Base-by-base conservation (phyloP, 495 filamentous ascomycete species). In the Entonaema liquescens region DNA sequence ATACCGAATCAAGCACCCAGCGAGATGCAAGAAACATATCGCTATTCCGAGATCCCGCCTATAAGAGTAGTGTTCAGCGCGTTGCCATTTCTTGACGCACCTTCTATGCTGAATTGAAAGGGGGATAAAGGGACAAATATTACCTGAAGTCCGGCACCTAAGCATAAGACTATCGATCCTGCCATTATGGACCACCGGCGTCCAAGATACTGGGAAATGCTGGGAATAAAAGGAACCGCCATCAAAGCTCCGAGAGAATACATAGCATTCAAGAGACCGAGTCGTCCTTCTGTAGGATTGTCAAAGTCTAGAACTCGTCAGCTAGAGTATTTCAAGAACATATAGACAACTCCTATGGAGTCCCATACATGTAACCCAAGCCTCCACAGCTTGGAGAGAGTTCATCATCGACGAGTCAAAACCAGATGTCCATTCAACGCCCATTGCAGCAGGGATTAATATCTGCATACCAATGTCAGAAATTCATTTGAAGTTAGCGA, bases 391-490 rank as follows among this genome's bases (percentile, higher is more conserved):
- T 72, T 89, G 85, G 7, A 88, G 77, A 1, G 81, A 82, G 61
- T 88, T 89, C 78, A 89, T 87, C 72, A 89, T 84, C 55, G 85
- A 84, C 0, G 83, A 85, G 70, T 89, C 87, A 69, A 89, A 89
- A 4, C 88, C 87, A 12, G 86, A 87, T 0, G 87, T 89, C 78
- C 87, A 87, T 73, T 88, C 87, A 47, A 87, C 83, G 12, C 87
- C 88, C 76, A 89, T 83, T 60, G 81, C 84, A 4, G 83, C 79
- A 1, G 86, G 85, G 55, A 87, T 80, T 59, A 90, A 74, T 54
- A 87, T 50, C 70, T 72, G 11, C 2, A 57, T 7, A 8, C 6
- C 2, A 17, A n/a, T 29, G 28, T 72, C 26, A 72, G 70, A 59
- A 15, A 44, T 38, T 2, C 12, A 1, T 11, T 5, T 21, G 19